phyloP scores from a whole-genome alignment of 1,139 yeast genomes.

The Tardiomyces digboiensis region DNA sequence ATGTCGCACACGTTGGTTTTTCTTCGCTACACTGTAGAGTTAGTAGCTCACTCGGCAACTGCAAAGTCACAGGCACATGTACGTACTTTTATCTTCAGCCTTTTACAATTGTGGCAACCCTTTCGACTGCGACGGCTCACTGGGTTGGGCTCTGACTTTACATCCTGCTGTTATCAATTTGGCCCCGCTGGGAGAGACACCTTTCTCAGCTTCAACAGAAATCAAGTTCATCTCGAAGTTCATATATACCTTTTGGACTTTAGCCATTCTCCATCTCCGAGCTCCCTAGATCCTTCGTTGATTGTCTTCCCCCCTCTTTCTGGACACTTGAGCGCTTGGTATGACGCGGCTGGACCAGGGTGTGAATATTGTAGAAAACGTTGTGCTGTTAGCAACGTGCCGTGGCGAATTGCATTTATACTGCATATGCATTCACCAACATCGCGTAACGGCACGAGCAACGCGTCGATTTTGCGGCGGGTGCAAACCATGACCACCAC shows the following conservation, averaged over 20 bases:
- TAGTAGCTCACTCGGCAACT: conserved; percentile 31
- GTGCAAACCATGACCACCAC: not conserved
- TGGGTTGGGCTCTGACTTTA: not conserved
- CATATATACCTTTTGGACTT: not conserved
- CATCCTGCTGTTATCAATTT: not conserved
- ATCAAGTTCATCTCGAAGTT: not conserved
- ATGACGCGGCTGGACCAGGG: no score
- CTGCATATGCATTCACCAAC: no score
- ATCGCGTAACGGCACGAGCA: no score
- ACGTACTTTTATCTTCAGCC: conserved; percentile 16
- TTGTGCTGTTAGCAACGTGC: no score
- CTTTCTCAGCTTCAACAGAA: not conserved
- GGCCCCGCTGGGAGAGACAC: not conserved
- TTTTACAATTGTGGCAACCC: conserved; percentile 8
- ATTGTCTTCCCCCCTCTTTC: no score
- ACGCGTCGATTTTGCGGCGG: no score
- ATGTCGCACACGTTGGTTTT: conserved; percentile 58
- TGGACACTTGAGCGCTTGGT: no score
- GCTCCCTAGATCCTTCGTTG: no score
- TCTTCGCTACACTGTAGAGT: conserved; percentile 53
- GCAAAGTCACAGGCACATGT: not conserved
- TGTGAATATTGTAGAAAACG: no score
- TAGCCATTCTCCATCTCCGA: conserved; percentile 1
- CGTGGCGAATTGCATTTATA: no score
- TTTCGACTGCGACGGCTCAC: not conserved